A percentile compares a stretch with the other conserved stretches of the same genome.
Evolutionary conservation across 352 stramenopile genomes (phyloP).

Genomic region (Thalassiosira mediterranea): DNA sequence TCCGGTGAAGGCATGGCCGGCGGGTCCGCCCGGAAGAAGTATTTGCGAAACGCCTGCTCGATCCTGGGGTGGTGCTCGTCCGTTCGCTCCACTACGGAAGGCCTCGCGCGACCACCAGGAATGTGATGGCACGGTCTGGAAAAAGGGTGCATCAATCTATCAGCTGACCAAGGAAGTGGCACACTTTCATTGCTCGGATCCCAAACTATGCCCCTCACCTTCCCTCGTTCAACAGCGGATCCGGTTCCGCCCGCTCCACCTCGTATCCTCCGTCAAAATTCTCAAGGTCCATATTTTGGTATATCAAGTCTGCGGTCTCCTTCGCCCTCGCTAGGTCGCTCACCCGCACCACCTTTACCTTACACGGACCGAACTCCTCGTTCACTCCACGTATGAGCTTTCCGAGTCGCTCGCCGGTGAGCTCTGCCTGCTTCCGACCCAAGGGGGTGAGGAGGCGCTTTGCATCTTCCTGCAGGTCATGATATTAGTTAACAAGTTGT

Average conservation of each 20-base stretch:
- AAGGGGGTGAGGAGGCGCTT: constrained; percentile 80
- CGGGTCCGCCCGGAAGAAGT: constrained; percentile 77
- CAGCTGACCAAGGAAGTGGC: too few relatives aligned
- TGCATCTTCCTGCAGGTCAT: constrained; percentile 64
- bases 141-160: too few relatives aligned
- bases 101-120: constrained; percentile 60
- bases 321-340: constrained; percentile 82
- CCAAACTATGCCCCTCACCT: too few relatives aligned
- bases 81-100: constrained; percentile 64
- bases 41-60: constrained; percentile 82
- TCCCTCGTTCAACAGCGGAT: constrained; percentile 82
- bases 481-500: neutral
- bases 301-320: constrained; percentile 85
- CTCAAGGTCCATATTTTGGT: constrained; percentile 55
- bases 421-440: constrained; percentile 76
- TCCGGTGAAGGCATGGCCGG: constrained; percentile 24
- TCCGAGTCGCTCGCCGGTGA: constrained; percentile 74
- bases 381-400: constrained; percentile 64
- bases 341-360: constrained; percentile 78
- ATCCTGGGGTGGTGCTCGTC: constrained; percentile 80
- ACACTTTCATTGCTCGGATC: too few relatives aligned
- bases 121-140: constrained; percentile 64
- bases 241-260: constrained; percentile 58
- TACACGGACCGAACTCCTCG: constrained; percentile 68
- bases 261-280: constrained; percentile 22